Evolutionary conservation across 768 basidiomycete species (phyloP), one percentile per base, ranked within the genome.

Genomic region (Pleurotus ostreatus): DNA sequence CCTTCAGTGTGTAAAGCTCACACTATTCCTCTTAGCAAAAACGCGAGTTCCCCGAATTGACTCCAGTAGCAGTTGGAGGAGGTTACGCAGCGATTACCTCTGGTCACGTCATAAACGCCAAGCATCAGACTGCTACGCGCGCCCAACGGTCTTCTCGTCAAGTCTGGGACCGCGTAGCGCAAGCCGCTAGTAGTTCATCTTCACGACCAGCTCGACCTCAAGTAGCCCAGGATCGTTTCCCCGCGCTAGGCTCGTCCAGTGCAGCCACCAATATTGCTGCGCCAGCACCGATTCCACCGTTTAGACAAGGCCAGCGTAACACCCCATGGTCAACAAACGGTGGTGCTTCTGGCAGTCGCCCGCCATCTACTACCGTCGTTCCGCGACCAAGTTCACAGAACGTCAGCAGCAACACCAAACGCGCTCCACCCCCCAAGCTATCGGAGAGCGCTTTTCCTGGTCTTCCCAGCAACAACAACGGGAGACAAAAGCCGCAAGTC

Each of bases 121-220:
- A 94, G 67, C 81, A 91, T 57, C 80, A 82, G 1, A 89, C 89
- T 0, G 75, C 81, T 1, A 72, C 82, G 0, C 78, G 82, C 7
- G 78, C 82, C 9, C 73, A 77, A 25, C 76, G 78, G 58, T 76
- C 83, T 2, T 84, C 87, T 2, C 76, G 86, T 49, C 81, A 86
- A 58, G 80, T 96, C 0, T 92, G 82, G 85, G 92, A 94, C 60
- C 85, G 94, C 13, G 93, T 96, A 22, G 94, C 92, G 5, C 82
- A 81, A 58, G 94, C 92, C 0, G 94, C 93, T 7, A 69, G 74
- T 45, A 76, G 74, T 13, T 68, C 77, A 1, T 62, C 70, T 16
- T 68, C 74, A 1, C 62, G 61, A 46, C 64, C 34, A 25, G 52
- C 26, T 37, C 56, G 49, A n/a, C 20, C 41, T 47, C 46, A 59